phyloP scores from a whole-genome alignment of 2,329 filamentous ascomycete genomes.

The Emericellopsis cladophorae region DNA sequence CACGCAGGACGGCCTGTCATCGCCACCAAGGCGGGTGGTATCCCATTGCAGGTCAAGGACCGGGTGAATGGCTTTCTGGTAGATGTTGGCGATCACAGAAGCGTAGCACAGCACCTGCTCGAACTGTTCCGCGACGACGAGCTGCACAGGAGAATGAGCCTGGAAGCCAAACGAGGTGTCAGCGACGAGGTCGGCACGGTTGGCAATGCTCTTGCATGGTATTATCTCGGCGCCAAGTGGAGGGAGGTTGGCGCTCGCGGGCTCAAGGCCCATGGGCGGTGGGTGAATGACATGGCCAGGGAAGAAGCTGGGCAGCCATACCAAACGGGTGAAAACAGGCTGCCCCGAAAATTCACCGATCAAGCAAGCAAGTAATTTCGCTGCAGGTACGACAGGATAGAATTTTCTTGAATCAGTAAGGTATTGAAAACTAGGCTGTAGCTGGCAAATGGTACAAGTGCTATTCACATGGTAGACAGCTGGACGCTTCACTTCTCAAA shows the following conservation, averaged over 20 bases:
- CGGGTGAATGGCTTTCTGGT: slow-evolving; percentile 64
- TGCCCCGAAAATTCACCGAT: slow-evolving; percentile 26
- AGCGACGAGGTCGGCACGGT: slow-evolving; percentile 75
- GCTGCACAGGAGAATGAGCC: slow-evolving; percentile 53
- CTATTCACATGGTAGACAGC: background rate
- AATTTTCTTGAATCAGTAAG: background rate
- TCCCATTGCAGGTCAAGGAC: slow-evolving; percentile 65
- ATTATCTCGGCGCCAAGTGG: slow-evolving; percentile 62
- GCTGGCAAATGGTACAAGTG: too few relatives aligned
- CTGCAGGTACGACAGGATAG: background rate
- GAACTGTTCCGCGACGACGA: slow-evolving; percentile 52
- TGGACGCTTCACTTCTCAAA: slow-evolving; percentile 35
- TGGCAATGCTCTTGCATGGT: slow-evolving; percentile 64
- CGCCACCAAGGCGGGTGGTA: slow-evolving; percentile 63
- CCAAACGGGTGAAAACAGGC: slow-evolving; percentile 41
- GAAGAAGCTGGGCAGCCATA: slow-evolving; percentile 47
- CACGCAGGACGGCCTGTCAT: slow-evolving; percentile 73
- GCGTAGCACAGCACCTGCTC: slow-evolving; percentile 55
- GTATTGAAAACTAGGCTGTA: background rate
- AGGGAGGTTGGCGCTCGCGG: slow-evolving; percentile 35
- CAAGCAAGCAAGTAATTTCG: background rate
- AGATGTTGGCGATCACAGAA: slow-evolving; percentile 53
- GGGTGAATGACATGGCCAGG: slow-evolving; percentile 18
- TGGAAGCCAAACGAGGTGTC: slow-evolving; percentile 51
- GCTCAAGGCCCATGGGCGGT: slow-evolving; percentile 41